Evolutionary conservation across 2,329 filamentous ascomycete species (phyloP).

Genomic region (Plectosphaerella cucumerina): DNA sequence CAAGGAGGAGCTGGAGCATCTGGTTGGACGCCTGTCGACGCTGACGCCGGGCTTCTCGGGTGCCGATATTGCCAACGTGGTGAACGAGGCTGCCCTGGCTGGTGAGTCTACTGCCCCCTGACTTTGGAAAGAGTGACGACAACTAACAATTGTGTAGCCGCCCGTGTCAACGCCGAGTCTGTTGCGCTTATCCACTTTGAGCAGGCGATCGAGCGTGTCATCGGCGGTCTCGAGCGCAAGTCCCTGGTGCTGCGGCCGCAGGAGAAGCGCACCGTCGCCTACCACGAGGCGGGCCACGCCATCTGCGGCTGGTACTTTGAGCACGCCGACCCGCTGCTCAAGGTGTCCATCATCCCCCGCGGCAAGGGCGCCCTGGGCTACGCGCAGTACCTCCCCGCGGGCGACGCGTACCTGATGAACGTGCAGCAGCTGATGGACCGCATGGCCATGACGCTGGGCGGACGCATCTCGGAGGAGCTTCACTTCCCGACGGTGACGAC

Average conservation of each 20-base stretch:
- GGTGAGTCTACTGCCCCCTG: conserved; percentile 53
- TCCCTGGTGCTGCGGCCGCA: conserved; percentile 87
- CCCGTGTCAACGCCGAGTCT: conserved; percentile 72
- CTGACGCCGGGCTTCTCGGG: conserved; percentile 95
- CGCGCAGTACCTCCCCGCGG: conserved; percentile 90
- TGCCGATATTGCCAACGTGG: conserved; percentile 96
- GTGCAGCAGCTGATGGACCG: conserved; percentile 96
- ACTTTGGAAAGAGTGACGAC: neutral
- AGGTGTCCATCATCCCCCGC: conserved; percentile 97
- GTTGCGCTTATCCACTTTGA: conserved; percentile 93
- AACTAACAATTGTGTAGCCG: conserved; percentile 58
- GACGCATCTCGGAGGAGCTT: conserved; percentile 90
- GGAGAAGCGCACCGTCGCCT: conserved; percentile 94
- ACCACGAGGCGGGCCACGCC: conserved; percentile 96
- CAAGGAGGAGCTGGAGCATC: conserved; percentile 79
- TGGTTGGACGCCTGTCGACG: conserved; percentile 84
- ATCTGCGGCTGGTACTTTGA: conserved; percentile 98
- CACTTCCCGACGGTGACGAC: conserved; percentile 97
- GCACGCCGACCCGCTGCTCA: conserved; percentile 93
- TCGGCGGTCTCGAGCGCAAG: conserved; percentile 96
- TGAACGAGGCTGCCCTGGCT: conserved; percentile 94
- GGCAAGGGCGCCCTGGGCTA: conserved; percentile 92
- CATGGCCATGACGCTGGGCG: conserved; percentile 98
- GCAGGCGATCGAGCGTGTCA: conserved; percentile 93
- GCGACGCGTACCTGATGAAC: conserved; percentile 94